A percentile compares a stretch with the other conserved stretches of the same genome.
phyloP scores from a whole-genome alignment of 495 filamentous ascomycete species.

The Neurospora discreta region DNA sequence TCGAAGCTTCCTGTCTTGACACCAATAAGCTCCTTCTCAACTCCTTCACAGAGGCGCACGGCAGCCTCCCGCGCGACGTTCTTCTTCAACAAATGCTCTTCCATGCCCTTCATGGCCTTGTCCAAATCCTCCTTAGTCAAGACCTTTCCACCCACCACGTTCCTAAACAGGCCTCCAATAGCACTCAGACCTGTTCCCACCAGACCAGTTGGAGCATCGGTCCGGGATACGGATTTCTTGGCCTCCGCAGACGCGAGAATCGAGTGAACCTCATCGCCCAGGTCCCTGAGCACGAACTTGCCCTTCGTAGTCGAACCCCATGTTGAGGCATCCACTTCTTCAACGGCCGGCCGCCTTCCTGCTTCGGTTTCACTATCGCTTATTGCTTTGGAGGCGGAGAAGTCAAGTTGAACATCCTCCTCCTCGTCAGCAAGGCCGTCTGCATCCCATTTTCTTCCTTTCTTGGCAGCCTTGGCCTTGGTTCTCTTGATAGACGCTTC shows the following conservation, averaged over 20 bases:
- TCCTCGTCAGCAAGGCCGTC: conserved; percentile 82
- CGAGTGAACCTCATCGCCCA: conserved; percentile 86
- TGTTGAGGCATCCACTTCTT: conserved; percentile 62
- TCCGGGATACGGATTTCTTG: conserved; percentile 39
- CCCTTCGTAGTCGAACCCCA: conserved; percentile 86
- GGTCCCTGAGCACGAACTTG: conserved; percentile 84
- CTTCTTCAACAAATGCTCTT: conserved; percentile 87
- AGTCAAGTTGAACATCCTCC: conserved; percentile 72
- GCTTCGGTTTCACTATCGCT: conserved; percentile 45
- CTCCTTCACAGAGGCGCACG: conserved; percentile 79
- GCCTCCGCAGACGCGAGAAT: conserved; percentile 65
- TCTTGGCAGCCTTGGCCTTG: conserved; percentile 61
- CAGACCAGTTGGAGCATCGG: conserved; percentile 43
- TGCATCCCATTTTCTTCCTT: conserved; percentile 80
- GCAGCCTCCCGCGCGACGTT: conserved; percentile 95
- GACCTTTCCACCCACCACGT: conserved; percentile 87
- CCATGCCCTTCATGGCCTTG: conserved; percentile 90
- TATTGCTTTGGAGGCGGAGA: conserved; percentile 48
- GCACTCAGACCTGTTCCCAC: conserved; percentile 67
- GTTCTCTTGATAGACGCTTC: conserved; percentile 49
- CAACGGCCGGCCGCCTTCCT: conserved; percentile 40
- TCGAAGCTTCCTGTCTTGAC: conserved; percentile 90
- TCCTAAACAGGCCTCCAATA: conserved; percentile 79
- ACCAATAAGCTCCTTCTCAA: conserved; percentile 78
- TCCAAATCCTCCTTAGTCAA: conserved; percentile 78